phyloP scores from a whole-genome alignment of 192 early-diverging fungal genomes.

The Linnemannia elongata region DNA sequence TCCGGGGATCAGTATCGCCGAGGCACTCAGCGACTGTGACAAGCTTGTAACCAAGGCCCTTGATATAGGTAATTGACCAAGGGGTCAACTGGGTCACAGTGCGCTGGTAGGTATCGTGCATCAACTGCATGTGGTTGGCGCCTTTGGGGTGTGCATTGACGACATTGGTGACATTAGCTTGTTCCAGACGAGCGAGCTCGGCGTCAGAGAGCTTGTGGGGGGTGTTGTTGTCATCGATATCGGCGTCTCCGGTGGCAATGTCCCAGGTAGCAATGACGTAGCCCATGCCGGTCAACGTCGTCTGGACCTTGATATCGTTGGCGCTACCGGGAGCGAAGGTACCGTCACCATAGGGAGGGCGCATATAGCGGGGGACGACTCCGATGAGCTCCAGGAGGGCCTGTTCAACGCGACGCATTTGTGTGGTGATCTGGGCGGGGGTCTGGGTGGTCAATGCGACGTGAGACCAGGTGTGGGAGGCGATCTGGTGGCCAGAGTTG shows the following conservation, averaged over 20 bases:
- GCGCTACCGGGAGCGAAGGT: constrained; percentile 5
- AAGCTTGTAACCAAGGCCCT: constrained; percentile 24
- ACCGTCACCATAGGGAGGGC: constrained; percentile 15
- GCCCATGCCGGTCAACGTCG: not conserved
- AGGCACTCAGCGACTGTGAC: constrained; percentile 37
- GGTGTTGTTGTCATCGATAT: not conserved
- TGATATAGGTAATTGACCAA: constrained; percentile 23
- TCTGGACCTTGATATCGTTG: constrained; percentile 11
- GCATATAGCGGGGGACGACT: constrained; percentile 21
- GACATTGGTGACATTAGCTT: not conserved
- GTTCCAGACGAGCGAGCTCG: not conserved
- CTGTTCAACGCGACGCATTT: constrained; percentile 10
- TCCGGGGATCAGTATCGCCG: constrained; percentile 3
- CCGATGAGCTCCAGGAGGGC: constrained; percentile 14
- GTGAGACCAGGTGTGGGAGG: constrained; percentile 63
- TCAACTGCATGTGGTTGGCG: constrained; percentile 5
- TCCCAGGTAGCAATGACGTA: constrained; percentile 21
- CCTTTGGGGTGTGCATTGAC: not conserved
- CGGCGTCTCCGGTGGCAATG: constrained; percentile 13
- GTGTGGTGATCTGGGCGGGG: constrained; percentile 8
- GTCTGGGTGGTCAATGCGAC: constrained; percentile 27
- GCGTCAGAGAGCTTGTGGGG: not conserved
- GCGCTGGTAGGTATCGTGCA: constrained; percentile 1
- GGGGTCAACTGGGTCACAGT: constrained; percentile 16
- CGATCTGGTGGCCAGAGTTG: constrained; percentile 61